These are phyloP conservation scores for Aspergillus vadensis DNA, from an alignment of 2,329 filamentous ascomycete species.

Conservation along the genomic window DNA sequence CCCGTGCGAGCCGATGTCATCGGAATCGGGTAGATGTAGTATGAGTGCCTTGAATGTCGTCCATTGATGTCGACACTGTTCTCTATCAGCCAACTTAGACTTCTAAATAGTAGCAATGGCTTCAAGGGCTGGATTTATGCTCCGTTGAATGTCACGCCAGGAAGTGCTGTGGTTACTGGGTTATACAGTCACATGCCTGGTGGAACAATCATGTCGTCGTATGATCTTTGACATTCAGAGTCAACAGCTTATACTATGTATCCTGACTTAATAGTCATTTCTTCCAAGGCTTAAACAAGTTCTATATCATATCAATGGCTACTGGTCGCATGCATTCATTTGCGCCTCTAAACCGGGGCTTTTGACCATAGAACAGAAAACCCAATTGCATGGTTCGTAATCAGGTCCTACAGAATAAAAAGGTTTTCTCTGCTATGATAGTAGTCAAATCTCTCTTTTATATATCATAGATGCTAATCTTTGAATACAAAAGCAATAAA, in stretches of 20 bases:
- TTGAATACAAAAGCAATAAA: neutral
- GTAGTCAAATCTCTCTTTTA: too few relatives aligned
- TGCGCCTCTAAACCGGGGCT: neutral
- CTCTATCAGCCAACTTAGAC: too few relatives aligned
- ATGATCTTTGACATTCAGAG: neutral
- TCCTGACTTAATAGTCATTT: too few relatives aligned
- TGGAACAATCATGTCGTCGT: neutral
- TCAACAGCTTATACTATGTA: neutral
- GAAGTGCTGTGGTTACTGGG: neutral
- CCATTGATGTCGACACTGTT: too few relatives aligned
- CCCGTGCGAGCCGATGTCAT: conserved; percentile 18
- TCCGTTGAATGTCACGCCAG: neutral
- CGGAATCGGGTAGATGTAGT: neutral
- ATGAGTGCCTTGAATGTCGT: neutral
- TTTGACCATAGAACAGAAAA: neutral
- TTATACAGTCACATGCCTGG: neutral
- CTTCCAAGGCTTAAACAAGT: too few relatives aligned
- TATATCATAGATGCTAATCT: too few relatives aligned
- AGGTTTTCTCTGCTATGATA: too few relatives aligned
- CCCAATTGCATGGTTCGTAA: neutral
- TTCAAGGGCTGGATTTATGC: neutral
- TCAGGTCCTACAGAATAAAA: neutral
- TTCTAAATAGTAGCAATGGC: neutral
- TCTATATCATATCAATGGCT: neutral
- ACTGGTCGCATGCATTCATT: neutral